A percentile compares a stretch with the other conserved stretches of the same genome.
Evolutionary conservation across 2,329 filamentous ascomycete genomes (phyloP).

Genomic region (Trematosphaeria pertusa): DNA sequence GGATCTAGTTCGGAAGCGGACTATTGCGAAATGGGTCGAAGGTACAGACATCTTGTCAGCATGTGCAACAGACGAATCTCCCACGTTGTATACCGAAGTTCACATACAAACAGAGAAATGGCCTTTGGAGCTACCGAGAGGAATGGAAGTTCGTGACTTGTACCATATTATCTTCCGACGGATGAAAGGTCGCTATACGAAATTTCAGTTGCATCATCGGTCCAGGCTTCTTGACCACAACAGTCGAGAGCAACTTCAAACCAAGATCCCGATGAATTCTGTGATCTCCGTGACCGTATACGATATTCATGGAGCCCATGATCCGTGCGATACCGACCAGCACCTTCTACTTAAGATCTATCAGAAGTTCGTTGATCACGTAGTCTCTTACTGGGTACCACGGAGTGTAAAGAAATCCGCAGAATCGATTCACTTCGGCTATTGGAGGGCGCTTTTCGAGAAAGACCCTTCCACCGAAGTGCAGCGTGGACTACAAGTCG

Average conservation of each 20-base stretch:
- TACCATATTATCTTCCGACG: conserved; percentile 16
- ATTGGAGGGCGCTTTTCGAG: conserved; percentile 12
- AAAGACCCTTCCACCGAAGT: not conserved
- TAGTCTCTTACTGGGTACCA: conserved; percentile 17
- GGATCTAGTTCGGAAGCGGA: conserved; percentile 24
- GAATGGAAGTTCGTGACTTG: conserved; percentile 10
- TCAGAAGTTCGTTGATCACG: not conserved
- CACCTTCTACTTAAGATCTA: conserved; percentile 19
- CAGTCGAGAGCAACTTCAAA: not conserved
- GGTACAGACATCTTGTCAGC: conserved; percentile 7
- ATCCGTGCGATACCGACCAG: not conserved
- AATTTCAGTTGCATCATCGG: conserved; percentile 16
- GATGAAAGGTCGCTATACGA: conserved; percentile 14
- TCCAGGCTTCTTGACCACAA: conserved; percentile 1
- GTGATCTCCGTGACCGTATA: conserved; percentile 8
- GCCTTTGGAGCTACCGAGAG: not conserved
- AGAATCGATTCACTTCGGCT: conserved; percentile 15
- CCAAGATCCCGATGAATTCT: not conserved
- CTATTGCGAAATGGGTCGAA: conserved; percentile 29
- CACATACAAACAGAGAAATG: conserved; percentile 18
- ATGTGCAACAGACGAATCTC: conserved; percentile 5
- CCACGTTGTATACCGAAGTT: conserved; percentile 18
- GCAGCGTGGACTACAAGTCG: not conserved
- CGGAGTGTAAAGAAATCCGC: conserved; percentile 13
- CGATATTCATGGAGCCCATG: not conserved